Base-by-base conservation (phyloP, 2,329 filamentous ascomycete genomes). In the Epichloe festucae region DNA sequence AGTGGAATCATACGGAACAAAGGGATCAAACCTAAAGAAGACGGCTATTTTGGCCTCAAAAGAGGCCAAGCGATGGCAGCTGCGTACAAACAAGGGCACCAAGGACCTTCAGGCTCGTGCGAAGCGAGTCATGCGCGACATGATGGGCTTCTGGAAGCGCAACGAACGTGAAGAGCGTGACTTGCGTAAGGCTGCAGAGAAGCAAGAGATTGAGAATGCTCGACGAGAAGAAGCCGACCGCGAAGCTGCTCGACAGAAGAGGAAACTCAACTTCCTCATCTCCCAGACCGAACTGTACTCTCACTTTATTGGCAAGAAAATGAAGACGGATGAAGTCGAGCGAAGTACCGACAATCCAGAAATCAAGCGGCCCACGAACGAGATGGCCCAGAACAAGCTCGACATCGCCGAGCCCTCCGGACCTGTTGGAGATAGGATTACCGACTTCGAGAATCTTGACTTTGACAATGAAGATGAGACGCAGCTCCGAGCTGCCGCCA, bases 111-210 rank as follows among this genome's bases (percentile, higher is more conserved):
- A 97, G 66, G 93, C 93, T 42, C 83, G 93, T 46, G 93, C 93
- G 53, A 98, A 98, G 76, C 86, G 93, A 59, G 91, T 91, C 54
- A 98, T 98, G 93, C 83, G 93, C 65, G 93, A 98, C 70, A 98
- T 98, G 93, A 93, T 96, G 79, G 83, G 87, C 53, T 98, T 97
- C 77, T 98, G 93, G 93, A 97, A 97, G 71, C 85, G 91, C 52
- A 98, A 98, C 66, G 93, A 98, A 68, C 86, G 91, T 50, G 93
- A 98, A 65, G 93, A 98, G 66, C 87, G 93, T 54, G 93, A 98
- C 66, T 75, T 94, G 57, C 84, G 93, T 59, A 94, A 95, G 72
- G 84, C 90, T 49, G 93, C 93, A 5, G 93, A 98, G 73, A 88
- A 85, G 66, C 89, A 95, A 67, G 93, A 97, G 71, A 79, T 98